Evolutionary conservation across 495 filamentous ascomycete species (phyloP), one percentile per base, ranked within the genome.

Genomic region (Collariella sp.): DNA sequence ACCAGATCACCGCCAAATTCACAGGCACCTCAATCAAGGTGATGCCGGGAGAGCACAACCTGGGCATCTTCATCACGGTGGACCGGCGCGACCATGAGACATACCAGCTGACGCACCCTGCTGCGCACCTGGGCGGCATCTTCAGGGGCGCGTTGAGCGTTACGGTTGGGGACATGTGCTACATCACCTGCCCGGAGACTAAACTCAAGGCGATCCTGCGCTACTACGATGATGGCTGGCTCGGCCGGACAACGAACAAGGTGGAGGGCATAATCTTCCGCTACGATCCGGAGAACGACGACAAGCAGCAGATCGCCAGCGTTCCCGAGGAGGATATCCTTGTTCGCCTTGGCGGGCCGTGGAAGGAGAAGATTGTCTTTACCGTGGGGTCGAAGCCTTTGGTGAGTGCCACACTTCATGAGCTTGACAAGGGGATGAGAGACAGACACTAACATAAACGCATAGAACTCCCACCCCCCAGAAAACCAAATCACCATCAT

Each of bases 1-100:
- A 98, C 62, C 93, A 98, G 65, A 82, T 98, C 56, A 91, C 86
- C 66, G 93, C 93, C 57, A 98, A 97, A 67, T 98, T 98, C 71
- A 97, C 91, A 1, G 93, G 93, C 38, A 96, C 93, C 11, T 91
- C 88, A 63, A 78, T 98, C 61, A 86, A 87, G 61, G 93, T 98
- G 36, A 83, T 83, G 23, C 89, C 93, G 0, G 93, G 93, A 22
- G 83, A 88, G 58, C 89, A 96, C 70, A 98, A 98, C 63, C 74
- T 94, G 34, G 93, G 93, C 40, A 97, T 98, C 55, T 98, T 95
- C 68, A 84, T 98, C 66, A 91, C 84, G 12, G 72, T 97, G 18
- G 80, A 87, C 56, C 82, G 80, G 41, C 79, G 88, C 13, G 79
- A 87, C 59, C 79, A 91, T 66, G 93, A 98, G 67, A 83, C 89